Evolutionary conservation across 139 green algal genomes (phyloP), one percentile per base, ranked within the genome.

Genomic region (Microglena sp.): DNA sequence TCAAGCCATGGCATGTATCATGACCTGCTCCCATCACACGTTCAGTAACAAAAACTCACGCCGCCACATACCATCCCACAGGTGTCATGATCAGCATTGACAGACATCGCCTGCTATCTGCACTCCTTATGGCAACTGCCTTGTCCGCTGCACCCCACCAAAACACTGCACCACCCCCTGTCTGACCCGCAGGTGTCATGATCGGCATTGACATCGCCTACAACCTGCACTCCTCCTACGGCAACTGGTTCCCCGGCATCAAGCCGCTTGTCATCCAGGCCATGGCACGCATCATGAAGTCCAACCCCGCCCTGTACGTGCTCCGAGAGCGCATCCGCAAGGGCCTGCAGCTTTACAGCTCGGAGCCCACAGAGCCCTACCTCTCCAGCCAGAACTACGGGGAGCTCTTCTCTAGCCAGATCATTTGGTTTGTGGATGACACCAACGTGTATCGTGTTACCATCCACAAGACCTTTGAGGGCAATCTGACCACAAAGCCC

Each of bases 391-490:
- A 85, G 78, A 2, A 40, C 34, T 33, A 24, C 11, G 5, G 32
- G 56, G 28, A 26, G 7, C n/a, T 62, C 44, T 73, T 68, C 74
- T 82, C 62, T 71, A 96, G 96, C 79, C 94, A 99, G 87, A 96
- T 91, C 74, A 97, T 99, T 73, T 99, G 94, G 93, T 99, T 99
- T 73, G 93, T 99, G 64, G 94, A 99, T 61, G 94, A 99, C 89
- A 97, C 94, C 73, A 99, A 99, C 73, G 94, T 99, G 74, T 98
- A 99, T 82, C 88, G 94, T 62, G 94, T 99, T 35, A 99, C 94
- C 33, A 99, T 99, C 75, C 94, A 99, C 89, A 99, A 99, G 84
- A 97, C 92, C 5, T 97, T 97, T 67, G 94, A 99, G 85, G 94
- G 94, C 64, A 99, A 99, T 78, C 81, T 99, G 60, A 94, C 89